phyloP scores from a whole-genome alignment of 441 rosid species.

The Arabidopsis hybrid region DNA sequence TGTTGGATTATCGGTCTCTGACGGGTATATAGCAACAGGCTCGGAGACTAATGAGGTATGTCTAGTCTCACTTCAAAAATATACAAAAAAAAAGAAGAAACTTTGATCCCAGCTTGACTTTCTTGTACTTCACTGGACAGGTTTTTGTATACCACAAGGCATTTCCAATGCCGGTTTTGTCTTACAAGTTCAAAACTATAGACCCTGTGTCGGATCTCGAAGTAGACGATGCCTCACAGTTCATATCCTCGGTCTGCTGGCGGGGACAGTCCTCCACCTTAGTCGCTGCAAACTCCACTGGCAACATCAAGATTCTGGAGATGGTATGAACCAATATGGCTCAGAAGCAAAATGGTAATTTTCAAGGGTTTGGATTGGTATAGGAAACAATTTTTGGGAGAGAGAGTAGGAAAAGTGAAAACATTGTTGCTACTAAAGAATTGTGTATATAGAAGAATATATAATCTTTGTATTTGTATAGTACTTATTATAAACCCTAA shows the following conservation, averaged over 20 bases:
- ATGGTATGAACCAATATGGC: conserved; percentile 59
- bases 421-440: conserved; percentile 16
- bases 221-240: conserved; percentile 69
- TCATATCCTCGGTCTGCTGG: conserved; percentile 92
- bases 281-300: conserved; percentile 89
- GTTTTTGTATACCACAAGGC: conserved; percentile 93
- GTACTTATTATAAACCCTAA: conserved; percentile 24
- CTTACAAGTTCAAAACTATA: conserved; percentile 64
- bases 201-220: conserved; percentile 69
- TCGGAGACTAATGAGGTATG: conserved; percentile 97
- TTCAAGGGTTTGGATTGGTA: conserved; percentile 23
- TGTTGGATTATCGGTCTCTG: conserved; percentile 88
- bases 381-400: conserved; percentile 37
- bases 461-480: conserved; percentile 29
- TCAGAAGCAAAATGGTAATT: background rate
- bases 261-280: conserved; percentile 77
- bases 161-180: conserved; percentile 89
- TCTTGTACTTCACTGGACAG: conserved; percentile 46
- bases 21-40: conserved; percentile 97
- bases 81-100: background rate
- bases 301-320: conserved; percentile 89
- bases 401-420: conserved; percentile 27
- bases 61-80: background rate
- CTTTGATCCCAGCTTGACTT: background rate
- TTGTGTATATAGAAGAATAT: conserved; percentile 35